Conservation (phyloP, 176 grass and related monocot genomes). For the Pontederia paniculata region DNA sequence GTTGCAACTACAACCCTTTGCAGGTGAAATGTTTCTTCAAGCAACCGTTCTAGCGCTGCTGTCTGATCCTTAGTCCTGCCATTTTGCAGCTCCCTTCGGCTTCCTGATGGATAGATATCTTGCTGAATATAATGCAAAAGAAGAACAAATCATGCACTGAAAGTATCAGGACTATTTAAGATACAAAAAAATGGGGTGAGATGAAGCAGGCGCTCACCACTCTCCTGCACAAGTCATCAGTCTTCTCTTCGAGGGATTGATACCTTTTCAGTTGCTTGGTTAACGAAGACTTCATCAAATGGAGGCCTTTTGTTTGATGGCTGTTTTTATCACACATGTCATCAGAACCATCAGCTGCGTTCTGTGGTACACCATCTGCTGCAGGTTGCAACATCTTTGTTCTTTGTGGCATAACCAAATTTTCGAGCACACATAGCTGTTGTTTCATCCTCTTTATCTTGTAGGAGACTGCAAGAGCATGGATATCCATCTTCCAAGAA, state of each 20-base stretch:
- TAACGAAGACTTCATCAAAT: slow-evolving; percentile 38
- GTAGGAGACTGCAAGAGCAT: slow-evolving; percentile 72
- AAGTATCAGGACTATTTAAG: not conserved
- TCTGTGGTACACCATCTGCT: not conserved
- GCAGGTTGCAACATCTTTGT: not conserved
- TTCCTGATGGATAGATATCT: slow-evolving; percentile 34
- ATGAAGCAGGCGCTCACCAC: slow-evolving; percentile 24
- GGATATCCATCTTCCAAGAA: slow-evolving; percentile 63
- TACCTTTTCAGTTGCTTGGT: slow-evolving; percentile 74
- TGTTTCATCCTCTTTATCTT: slow-evolving; percentile 94
- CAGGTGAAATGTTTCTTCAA: slow-evolving; percentile 85
- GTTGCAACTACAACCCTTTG: slow-evolving; percentile 69
- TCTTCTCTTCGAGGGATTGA: slow-evolving; percentile 83
- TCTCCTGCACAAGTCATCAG: slow-evolving; percentile 53
- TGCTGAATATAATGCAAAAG: slow-evolving; percentile 19
- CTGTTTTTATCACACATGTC: not conserved
- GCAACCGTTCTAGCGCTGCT: slow-evolving; percentile 33
- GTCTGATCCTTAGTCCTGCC: slow-evolving; percentile 22
- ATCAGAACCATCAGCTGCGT: slow-evolving; percentile 5
- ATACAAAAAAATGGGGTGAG: not conserved
- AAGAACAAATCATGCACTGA: not conserved
- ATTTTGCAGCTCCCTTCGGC: slow-evolving; percentile 1
- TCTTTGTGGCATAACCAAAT: slow-evolving; percentile 23
- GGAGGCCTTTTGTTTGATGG: slow-evolving; percentile 43
- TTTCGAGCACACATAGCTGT: slow-evolving; percentile 52